Percentiles rank a stretch among this genome's conserved stretches.
Evolutionary conservation across 225 moss, liverwort and hornwort genomes (phyloP).

Genomic region (Pleurozium schreberi): DNA sequence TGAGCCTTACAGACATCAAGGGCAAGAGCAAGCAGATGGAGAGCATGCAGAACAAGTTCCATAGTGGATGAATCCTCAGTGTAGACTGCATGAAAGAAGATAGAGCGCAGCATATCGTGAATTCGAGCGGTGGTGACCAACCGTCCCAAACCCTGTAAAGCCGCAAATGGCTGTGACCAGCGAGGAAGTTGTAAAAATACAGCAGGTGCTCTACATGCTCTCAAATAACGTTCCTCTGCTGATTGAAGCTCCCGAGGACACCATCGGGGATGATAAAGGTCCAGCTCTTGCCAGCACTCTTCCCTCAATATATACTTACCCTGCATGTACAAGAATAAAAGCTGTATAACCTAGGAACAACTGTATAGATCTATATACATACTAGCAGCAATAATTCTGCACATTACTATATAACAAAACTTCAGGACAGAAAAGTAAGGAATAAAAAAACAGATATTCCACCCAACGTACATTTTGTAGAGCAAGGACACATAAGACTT

Average conservation of each 20-base stretch:
- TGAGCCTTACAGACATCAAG: conserved; percentile 53
- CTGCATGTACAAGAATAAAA: conserved; percentile 7
- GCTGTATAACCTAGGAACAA: background rate
- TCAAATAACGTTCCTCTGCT: conserved; percentile 78
- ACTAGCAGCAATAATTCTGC: background rate
- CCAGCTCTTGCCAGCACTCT: conserved; percentile 83
- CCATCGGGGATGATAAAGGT: conserved; percentile 96
- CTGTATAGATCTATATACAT: background rate
- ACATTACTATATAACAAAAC: background rate
- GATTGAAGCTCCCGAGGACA: conserved; percentile 73
- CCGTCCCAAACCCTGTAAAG: conserved; percentile 50
- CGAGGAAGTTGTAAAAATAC: conserved; percentile 68
- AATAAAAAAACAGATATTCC: background rate
- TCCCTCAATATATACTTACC: conserved; percentile 71
- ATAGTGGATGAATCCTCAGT: conserved; percentile 42
- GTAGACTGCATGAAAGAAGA: conserved; percentile 69
- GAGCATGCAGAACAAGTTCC: conserved; percentile 59
- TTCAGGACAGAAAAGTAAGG: background rate
- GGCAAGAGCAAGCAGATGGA: conserved; percentile 79
- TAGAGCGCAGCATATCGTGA: conserved; percentile 62
- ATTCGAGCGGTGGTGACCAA: conserved; percentile 52
- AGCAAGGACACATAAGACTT: background rate
- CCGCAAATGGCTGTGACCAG: conserved; percentile 66
- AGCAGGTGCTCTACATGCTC: conserved; percentile 74
- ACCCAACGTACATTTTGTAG: background rate